Evolutionary conservation across 2,329 filamentous ascomycete genomes (phyloP), one percentile per base, ranked within the genome.

Genomic region (Neophaeococcomyces aloes): DNA sequence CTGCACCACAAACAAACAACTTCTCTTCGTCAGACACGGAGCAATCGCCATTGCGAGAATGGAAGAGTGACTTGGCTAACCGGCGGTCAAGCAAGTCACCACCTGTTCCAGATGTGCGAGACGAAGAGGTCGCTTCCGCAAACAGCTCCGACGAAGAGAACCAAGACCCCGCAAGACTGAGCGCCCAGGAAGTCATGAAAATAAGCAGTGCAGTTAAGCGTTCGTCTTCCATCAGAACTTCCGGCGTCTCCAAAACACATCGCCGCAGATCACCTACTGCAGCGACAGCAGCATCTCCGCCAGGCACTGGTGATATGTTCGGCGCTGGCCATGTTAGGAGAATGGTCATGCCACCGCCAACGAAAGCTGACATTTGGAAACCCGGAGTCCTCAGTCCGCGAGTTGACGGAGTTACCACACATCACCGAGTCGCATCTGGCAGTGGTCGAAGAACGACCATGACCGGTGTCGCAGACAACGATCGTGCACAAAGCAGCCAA

Each of bases 261-360:
- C 65, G 50, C 56, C 63, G 75, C 37, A 71, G 76, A 47, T 78
- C 74, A 49, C 76, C 74, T 5, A 73, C 70, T 8, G 62, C 64
- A 15, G 64, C 65, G 37, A 61, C 64, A 4, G 61, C 37, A 10
- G 34, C 29, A 23, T 74, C 71, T 42, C 74, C 76, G 11, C 74
- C 75, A 1, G 72, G 66, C 41, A 74, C 78, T 51, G 75, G 72
- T 46, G 64, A 66, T 6, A 68, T 80, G 60, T 82, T 83, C 60
- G 80, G 76, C 1, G 76, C 78, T 18, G 71, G 74, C 43, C 78
- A 81, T 49, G 78, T 79, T 19, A 69, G 80, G 33, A 69, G 80
- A 11, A 81, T 83, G 76, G 53, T 54, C 29, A 48, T 48, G 32
- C 74, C 78, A 30, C 78, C 74, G 56, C 72, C 68, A 37, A 73